Base-by-base conservation (phyloP, 371 early-diverging fungal genomes). In the Entomophthora muscae region DNA sequence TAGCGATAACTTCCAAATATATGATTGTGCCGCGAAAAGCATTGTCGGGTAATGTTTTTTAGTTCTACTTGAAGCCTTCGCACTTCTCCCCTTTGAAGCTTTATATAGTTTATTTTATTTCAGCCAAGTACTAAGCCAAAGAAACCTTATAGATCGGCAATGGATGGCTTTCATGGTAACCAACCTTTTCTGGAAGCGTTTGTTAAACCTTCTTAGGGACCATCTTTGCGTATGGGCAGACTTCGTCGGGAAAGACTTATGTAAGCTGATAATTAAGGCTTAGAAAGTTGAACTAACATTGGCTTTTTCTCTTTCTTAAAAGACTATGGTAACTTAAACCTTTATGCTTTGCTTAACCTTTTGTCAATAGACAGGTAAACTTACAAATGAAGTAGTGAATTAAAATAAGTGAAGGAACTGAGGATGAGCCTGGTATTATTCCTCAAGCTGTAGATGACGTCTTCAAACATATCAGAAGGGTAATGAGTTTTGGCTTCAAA, bases 211-310 rank as follows among this genome's bases (percentile, higher is more conserved):
- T 62, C 1, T 52, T 33, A 71, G 72, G 71, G 30, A 69, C 70
- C 17, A 69, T 71, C 66, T 92, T 91, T 78, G 93, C 93, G 1
- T 95, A 93, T 69, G 95, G 95, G n/a, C 96, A 96, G 72, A 98
- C 99, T 23, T 88, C 92, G 0, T 87, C 89, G 57, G 98, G 99
- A 52, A 98, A 98, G 72, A 98, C 98, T 28, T 85, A 73, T 73
- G 81, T 79, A 77, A 67, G 75, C 63, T 32, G 0, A 59, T 32
- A 30, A 17, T 31, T 28, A n/a, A n/a, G 17, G 22, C 21, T 31
- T 42, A 10, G 17, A 42, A 42, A 17, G 42, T 42, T 42, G 17
- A 42, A 42, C 42, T 42, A 42, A 42, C 42, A 30, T 2, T 33
- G 30, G 13, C 3, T 21, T 53, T 32, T 10, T 31, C 23, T 64